Evolutionary conservation across 2,329 filamentous ascomycete genomes (phyloP).

Genomic region (Colletotrichum filicis): DNA sequence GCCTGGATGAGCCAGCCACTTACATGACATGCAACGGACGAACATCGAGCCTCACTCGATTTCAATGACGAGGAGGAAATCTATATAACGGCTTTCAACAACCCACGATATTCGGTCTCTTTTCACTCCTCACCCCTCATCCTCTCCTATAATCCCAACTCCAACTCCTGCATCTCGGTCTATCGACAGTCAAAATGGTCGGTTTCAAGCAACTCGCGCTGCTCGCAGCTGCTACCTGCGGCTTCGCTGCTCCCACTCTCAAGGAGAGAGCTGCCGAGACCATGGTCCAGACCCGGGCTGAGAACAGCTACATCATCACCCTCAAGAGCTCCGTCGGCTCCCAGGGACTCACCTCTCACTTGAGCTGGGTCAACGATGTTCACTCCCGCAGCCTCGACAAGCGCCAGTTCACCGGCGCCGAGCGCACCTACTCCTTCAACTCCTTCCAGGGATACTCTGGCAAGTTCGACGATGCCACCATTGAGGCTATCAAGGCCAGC

Average conservation of each 20-base stretch:
- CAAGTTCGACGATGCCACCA: constrained; percentile 52
- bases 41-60: neutral
- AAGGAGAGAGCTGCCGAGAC: constrained; percentile 10
- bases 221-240: constrained; percentile 32
- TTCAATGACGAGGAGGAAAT: neutral
- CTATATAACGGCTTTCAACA: constrained; percentile 12
- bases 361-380: constrained; percentile 41
- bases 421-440: constrained; percentile 38
- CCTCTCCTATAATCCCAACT: constrained; percentile 17
- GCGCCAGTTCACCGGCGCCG: constrained; percentile 39
- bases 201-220: constrained; percentile 35
- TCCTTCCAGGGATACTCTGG: constrained; percentile 56
- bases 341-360: constrained; percentile 42
- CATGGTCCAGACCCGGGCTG: constrained; percentile 38
- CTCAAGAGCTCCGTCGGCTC: constrained; percentile 49
- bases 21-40: neutral
- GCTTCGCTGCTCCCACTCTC: constrained; percentile 29
- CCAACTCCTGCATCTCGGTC: constrained; percentile 7
- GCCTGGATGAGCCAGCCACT: neutral
- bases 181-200: constrained; percentile 29
- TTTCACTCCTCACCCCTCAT: constrained; percentile 10
- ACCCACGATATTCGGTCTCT: neutral
- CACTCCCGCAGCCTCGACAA: constrained; percentile 46
- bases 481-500: constrained; percentile 51
- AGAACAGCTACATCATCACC: constrained; percentile 58